phyloP scores from a whole-genome alignment of 768 basidiomycete species.

The Tephrocybe sp. region DNA sequence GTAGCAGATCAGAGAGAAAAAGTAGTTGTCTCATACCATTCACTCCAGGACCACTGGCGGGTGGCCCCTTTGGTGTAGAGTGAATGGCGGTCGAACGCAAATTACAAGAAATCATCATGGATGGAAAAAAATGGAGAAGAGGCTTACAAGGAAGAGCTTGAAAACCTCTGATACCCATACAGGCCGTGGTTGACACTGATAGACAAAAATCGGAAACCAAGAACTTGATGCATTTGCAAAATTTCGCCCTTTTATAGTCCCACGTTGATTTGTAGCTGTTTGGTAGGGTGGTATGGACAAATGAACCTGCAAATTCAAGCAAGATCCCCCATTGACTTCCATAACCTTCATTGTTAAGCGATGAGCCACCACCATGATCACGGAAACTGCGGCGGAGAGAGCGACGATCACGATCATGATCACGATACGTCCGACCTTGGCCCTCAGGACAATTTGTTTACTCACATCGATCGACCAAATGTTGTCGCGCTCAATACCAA shows the following conservation, averaged over 20 bases:
- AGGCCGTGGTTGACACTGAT: too few species aligned
- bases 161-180: not conserved
- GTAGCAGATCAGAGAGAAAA: conserved; percentile 45
- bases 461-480: conserved; percentile 76
- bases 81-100: conserved; percentile 78
- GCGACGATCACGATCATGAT: conserved; percentile 53
- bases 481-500: conserved; percentile 77
- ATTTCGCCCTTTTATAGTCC: too few species aligned
- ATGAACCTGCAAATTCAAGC: too few species aligned
- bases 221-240: too few species aligned
- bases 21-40: conserved; percentile 69
- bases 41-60: conserved; percentile 74
- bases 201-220: too few species aligned
- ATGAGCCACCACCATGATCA: conserved; percentile 60
- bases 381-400: conserved; percentile 58
- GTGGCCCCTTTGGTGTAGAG: conserved; percentile 71
- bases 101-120: conserved; percentile 73
- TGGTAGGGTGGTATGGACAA: conserved; percentile 3
- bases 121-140: conserved; percentile 8
- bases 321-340: too few species aligned
- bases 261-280: conserved; percentile 13
- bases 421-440: conserved; percentile 54
- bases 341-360: too few species aligned
- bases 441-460: conserved; percentile 70
- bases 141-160: conserved; percentile 19